These are phyloP conservation scores for Mucor racemosus DNA, from an alignment of 371 early-diverging fungal genomes.

Conservation along the genomic window DNA sequence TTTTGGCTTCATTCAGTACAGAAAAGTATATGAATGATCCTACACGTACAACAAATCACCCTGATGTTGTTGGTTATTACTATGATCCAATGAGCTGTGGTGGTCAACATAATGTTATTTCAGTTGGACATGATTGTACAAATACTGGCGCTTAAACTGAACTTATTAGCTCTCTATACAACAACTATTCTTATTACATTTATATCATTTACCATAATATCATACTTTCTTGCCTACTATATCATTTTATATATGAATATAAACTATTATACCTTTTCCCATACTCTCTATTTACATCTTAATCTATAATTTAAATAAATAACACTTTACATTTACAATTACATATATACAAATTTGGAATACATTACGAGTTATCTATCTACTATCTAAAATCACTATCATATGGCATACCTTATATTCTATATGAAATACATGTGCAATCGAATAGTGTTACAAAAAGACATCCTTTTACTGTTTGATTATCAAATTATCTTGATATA, in stretches of 20 bases:
- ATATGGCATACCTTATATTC: no score
- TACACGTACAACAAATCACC: slow-evolving; percentile 41
- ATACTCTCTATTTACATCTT: no score
- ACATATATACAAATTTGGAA: slow-evolving; percentile 1
- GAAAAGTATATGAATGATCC: slow-evolving; percentile 39
- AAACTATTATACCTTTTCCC: slow-evolving; percentile 8
- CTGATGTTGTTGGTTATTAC: slow-evolving; percentile 43
- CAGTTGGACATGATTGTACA: slow-evolving; percentile 30
- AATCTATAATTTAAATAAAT: no score
- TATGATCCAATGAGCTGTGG: slow-evolving; percentile 49
- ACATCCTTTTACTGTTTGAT: no score
- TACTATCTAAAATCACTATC: no score
- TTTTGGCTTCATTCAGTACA: slow-evolving; percentile 20
- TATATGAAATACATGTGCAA: no score
- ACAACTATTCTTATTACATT: no score
- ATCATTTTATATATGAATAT: background rate
- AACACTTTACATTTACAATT: no score
- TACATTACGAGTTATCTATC: slow-evolving; percentile 6
- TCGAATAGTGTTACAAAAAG: background rate
- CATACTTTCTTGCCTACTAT: no score
- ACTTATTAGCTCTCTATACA: no score
- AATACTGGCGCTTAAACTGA: slow-evolving; percentile 34
- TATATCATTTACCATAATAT: background rate
- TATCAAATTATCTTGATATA: no score
- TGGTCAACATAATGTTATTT: background rate